These are phyloP conservation scores for Salix suchowensis DNA, from an alignment of 345 rosid genomes.

Conservation along the genomic window DNA sequence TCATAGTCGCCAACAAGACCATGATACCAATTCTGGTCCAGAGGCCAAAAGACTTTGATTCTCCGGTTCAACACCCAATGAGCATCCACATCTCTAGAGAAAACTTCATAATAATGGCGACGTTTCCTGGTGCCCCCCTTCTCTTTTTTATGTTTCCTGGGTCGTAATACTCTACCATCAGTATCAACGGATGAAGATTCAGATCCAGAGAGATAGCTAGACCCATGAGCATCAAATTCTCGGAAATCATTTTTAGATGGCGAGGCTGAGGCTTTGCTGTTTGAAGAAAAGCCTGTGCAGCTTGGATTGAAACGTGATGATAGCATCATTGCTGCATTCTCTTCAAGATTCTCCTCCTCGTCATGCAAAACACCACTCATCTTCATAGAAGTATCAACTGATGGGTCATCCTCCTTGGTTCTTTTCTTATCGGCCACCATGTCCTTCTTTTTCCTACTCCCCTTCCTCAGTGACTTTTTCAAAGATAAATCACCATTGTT, in stretches of 20 bases:
- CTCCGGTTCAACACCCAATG: conserved; percentile 65
- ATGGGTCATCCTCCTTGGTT: conserved; percentile 38
- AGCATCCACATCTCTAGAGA: conserved; percentile 60
- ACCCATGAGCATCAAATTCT: conserved; percentile 23
- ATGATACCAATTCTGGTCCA: conserved; percentile 86
- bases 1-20: conserved; percentile 79
- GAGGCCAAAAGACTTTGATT: conserved; percentile 91
- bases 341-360: conserved; percentile 93
- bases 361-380: conserved; percentile 40
- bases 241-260: conserved; percentile 38
- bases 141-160: conserved; percentile 53
- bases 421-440: conserved; percentile 22
- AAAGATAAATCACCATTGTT: conserved; percentile 14
- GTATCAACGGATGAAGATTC: conserved; percentile 52
- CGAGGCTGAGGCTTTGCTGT: conserved; percentile 37
- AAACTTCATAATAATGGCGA: conserved; percentile 80
- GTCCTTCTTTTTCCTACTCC: conserved; percentile 50
- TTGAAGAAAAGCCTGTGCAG: conserved; percentile 69
- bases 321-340: conserved; percentile 95
- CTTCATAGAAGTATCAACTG: conserved; percentile 30
- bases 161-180: conserved; percentile 68
- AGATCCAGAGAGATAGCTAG: conserved; percentile 39
- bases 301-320: conserved; percentile 88
- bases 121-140: conserved; percentile 61
- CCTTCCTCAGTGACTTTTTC: conserved; percentile 38